These are phyloP conservation scores for Drechslera avenae DNA, from an alignment of 2,329 filamentous ascomycete species.

Conservation along the genomic window DNA sequence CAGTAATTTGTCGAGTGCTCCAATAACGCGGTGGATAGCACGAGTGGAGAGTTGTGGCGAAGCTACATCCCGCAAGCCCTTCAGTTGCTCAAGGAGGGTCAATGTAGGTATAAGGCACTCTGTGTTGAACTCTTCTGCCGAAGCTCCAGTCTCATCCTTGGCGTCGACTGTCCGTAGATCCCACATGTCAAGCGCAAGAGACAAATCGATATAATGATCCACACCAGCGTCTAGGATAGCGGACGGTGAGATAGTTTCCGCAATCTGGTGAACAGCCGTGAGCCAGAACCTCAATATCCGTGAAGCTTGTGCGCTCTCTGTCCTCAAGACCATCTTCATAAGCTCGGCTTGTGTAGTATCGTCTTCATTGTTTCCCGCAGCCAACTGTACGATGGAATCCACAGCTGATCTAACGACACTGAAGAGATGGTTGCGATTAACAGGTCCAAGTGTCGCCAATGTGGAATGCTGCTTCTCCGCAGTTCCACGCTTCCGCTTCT, in stretches of 20 bases:
- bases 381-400: slow-evolving; percentile 26
- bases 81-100: slow-evolving; percentile 30
- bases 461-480: slow-evolving; percentile 24
- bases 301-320: slow-evolving; percentile 43
- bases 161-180: slow-evolving; percentile 37
- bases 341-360: slow-evolving; percentile 39
- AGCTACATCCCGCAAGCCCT: slow-evolving; percentile 4
- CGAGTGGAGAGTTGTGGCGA: neutral
- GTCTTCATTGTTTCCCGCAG: slow-evolving; percentile 16
- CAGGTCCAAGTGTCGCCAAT: slow-evolving; percentile 14
- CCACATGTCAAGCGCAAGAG: slow-evolving; percentile 41
- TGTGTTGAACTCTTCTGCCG: slow-evolving; percentile 45
- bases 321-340: slow-evolving; percentile 45
- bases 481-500: slow-evolving; percentile 44
- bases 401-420: slow-evolving; percentile 24
- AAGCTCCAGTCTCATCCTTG: slow-evolving; percentile 34
- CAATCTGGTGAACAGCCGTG: slow-evolving; percentile 26
- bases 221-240: neutral
- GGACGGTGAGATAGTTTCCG: slow-evolving; percentile 2
- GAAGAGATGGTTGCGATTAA: slow-evolving; percentile 31
- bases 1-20: slow-evolving; percentile 44
- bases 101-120: slow-evolving; percentile 45
- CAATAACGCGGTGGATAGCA: slow-evolving; percentile 16
- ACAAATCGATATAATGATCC: slow-evolving; percentile 26
- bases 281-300: slow-evolving; percentile 47